Percentiles rank a stretch among this genome's conserved stretches.
These are phyloP conservation scores for Globisporangium viniferum DNA, from an alignment of 352 stramenopile genomes.

Conservation along the genomic window DNA sequence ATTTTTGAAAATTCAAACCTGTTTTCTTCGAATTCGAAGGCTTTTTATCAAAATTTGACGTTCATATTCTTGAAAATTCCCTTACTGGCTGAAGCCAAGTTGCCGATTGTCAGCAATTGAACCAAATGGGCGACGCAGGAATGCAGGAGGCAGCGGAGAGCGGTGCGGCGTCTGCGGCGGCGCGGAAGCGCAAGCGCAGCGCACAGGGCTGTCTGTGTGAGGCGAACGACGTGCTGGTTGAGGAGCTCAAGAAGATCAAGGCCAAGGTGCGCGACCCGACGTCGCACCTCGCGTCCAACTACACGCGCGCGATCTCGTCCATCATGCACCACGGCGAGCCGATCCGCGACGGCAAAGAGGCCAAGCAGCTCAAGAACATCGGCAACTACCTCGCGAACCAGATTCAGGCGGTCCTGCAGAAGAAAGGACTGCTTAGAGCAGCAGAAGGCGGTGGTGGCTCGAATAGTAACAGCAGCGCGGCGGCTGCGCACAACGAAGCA, in stretches of 20 bases:
- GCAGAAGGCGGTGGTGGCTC: background rate
- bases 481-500: too few species aligned
- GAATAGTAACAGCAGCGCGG: background rate
- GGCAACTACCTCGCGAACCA: conserved; percentile 87
- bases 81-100: background rate
- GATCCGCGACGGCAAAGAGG: conserved; percentile 49
- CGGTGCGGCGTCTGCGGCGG: background rate
- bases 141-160: background rate
- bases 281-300: conserved; percentile 64
- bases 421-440: conserved; percentile 18
- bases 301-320: conserved; percentile 63
- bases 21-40: conserved; percentile 4
- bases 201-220: conserved; percentile 44
- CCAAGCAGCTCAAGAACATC: conserved; percentile 67
- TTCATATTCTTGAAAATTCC: background rate
- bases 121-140: background rate
- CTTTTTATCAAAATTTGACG: too few species aligned
- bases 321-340: conserved; percentile 46
- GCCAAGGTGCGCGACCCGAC: conserved; percentile 49
- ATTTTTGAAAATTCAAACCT: conserved; percentile 34
- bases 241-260: conserved; percentile 62
- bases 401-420: conserved; percentile 74
- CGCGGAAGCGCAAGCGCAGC: conserved; percentile 45
- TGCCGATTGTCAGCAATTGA: too few species aligned
- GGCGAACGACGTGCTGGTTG: conserved; percentile 67